Base-by-base conservation (phyloP, 352 stramenopile species). In the Phytophthora tentaculata region DNA sequence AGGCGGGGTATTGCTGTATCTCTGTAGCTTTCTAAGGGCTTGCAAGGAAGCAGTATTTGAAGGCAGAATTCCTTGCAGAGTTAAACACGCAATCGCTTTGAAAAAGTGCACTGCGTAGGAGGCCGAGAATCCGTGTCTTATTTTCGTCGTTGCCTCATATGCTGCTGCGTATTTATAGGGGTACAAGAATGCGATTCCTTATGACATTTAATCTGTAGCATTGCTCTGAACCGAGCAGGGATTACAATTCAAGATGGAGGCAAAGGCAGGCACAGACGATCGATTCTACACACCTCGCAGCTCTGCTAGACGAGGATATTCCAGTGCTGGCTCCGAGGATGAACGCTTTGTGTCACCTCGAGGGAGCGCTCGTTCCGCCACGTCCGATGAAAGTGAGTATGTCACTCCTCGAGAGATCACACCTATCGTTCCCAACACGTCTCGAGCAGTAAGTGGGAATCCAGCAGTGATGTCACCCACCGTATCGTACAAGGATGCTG, bases 341-440 rank as follows among this genome's bases (percentile, higher is more conserved):
- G 82, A 89, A 28, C 81, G 84, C 10, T 91, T 91, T 44, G 56
- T 74, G 43, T 90, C 82, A 7, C 72, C 84, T 28, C 79, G 82
- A 32, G 80, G 71, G 19, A 88, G 74, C 53, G 82, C 84, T 48
- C 77, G 84, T 13, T 91, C 80, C 3, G 75, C 85, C 6, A 88
- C 80, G 6, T 92, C 83, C 0, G 80, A 92, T 62, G 84, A 90
- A 22, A 84, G 76, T 56, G 79, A 89, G 19, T 90, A 83, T 51
- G 52, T 49, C 22, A 89, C 84, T 19, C 84, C 81, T 24, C 78
- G 80, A 29, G 80, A 91, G 48, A 83, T 55, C 16, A 53, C 43
- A 3, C 19, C 60, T 22, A 56, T 51, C 9, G 28, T 56, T 28
- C 23, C 23, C 13, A 39, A 68, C 14, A 28, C 37, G 16, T 22